These are phyloP conservation scores for Mychonastes homosphaera DNA, from an alignment of 139 green algal genomes.

Conservation along the genomic window DNA sequence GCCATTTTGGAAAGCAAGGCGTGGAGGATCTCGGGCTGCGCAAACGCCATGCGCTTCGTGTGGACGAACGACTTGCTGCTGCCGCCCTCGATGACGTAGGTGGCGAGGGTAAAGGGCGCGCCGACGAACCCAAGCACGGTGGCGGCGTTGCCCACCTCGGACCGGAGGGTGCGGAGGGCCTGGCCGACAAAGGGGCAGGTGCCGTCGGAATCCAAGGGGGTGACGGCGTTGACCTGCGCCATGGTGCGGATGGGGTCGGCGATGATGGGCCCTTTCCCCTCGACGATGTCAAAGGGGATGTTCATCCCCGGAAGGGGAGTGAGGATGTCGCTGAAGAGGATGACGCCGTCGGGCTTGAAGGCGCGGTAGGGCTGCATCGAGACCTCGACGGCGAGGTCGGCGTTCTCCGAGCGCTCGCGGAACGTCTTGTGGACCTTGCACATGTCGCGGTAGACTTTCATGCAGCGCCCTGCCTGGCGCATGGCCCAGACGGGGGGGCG, in stretches of 20 bases:
- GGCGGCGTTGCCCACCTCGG: constrained; percentile 48
- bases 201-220: constrained; percentile 55
- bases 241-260: constrained; percentile 79
- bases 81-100: constrained; percentile 89
- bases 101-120: constrained; percentile 86
- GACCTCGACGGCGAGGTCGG: constrained; percentile 81
- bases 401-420: constrained; percentile 79
- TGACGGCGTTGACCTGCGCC: constrained; percentile 70
- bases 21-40: constrained; percentile 58
- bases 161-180: constrained; percentile 60
- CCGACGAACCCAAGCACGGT: constrained; percentile 88
- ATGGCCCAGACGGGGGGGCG: constrained; percentile 96
- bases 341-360: constrained; percentile 89
- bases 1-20: constrained; percentile 71
- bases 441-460: constrained; percentile 83
- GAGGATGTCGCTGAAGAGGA: constrained; percentile 94
- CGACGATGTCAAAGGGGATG: constrained; percentile 87
- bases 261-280: constrained; percentile 78
- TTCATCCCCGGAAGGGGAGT: constrained; percentile 91
- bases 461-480: constrained; percentile 88
- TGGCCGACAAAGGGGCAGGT: constrained; percentile 73
- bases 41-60: constrained; percentile 80
- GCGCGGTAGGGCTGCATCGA: constrained; percentile 85
- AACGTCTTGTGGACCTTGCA: constrained; percentile 88
- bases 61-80: constrained; percentile 77